A percentile compares a stretch with the other conserved stretches of the same genome.
Evolutionary conservation across 2,329 filamentous ascomycete genomes (phyloP).

Genomic region (Periconia macrospinosa): DNA sequence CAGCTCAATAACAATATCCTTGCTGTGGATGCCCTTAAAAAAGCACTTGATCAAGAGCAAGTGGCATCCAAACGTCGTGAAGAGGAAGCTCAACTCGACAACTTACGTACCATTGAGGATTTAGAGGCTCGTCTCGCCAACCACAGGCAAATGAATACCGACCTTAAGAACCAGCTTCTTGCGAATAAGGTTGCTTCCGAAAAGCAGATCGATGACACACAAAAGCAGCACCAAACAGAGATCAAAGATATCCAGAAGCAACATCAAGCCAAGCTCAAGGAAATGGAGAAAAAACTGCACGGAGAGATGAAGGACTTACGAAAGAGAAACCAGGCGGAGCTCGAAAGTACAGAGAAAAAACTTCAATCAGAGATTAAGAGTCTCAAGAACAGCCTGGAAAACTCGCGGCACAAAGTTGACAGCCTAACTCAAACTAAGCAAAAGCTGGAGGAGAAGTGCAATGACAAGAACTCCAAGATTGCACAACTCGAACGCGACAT

Average conservation of each 20-base stretch:
- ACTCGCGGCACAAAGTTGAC: too few species aligned
- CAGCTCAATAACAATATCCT: background rate
- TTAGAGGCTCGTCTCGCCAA: background rate
- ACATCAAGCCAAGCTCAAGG: conserved; percentile 53
- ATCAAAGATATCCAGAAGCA: background rate
- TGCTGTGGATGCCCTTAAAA: background rate
- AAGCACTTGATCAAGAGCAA: background rate
- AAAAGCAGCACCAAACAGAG: background rate
- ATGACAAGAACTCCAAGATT: background rate
- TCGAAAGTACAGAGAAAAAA: background rate
- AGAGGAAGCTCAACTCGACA: background rate
- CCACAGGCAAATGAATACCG: background rate
- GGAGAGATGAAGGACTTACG: too few species aligned
- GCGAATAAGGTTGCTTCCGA: background rate
- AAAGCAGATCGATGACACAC: background rate
- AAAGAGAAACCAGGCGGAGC: too few species aligned
- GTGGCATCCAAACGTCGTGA: background rate
- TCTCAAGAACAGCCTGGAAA: background rate
- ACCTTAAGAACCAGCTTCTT: background rate
- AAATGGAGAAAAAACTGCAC: conserved; percentile 48
- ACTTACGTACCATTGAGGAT: background rate
- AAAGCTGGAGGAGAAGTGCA: too few species aligned
- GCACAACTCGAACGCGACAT: background rate
- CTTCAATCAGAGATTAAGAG: background rate
- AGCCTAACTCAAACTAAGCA: too few species aligned